Conservation (phyloP, 2,329 filamentous ascomycete genomes). For the Exophiala sp. region DNA sequence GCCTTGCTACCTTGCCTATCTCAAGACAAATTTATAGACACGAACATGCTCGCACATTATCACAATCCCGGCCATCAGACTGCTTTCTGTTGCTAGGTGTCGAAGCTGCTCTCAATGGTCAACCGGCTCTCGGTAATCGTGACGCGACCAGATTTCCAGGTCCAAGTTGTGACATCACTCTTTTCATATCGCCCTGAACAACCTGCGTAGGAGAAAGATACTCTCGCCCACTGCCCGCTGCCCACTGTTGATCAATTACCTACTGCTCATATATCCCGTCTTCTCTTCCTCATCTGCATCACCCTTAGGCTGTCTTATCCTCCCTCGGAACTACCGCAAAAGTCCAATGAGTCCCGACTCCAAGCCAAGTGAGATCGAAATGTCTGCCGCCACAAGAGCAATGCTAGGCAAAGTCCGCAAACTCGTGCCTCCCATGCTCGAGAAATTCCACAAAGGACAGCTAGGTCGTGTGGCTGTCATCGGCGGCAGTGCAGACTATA, state of each 20-base stretch:
- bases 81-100: no score
- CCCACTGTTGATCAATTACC: neutral
- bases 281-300: neutral
- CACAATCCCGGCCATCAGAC: neutral
- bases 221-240: neutral
- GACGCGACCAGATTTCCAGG: slow-evolving; percentile 4
- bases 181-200: neutral
- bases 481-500: slow-evolving; percentile 92
- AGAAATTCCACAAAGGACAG: slow-evolving; percentile 95
- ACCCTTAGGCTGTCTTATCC: neutral
- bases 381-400: slow-evolving; percentile 66
- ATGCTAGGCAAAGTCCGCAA: slow-evolving; percentile 75
- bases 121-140: slow-evolving; percentile 1
- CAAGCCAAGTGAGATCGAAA: slow-evolving; percentile 31
- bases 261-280: neutral
- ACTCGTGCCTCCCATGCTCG: slow-evolving; percentile 90
- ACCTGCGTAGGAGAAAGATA: no score
- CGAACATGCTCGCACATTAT: no score
- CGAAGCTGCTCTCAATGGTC: neutral
- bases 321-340: neutral
- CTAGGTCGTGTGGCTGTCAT: slow-evolving; percentile 88
- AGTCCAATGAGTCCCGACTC: slow-evolving; percentile 20
- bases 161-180: slow-evolving; percentile 15
- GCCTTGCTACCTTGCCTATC: no score
- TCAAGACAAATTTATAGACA: no score